These are phyloP conservation scores for Lophiotrema nucula DNA, from an alignment of 495 filamentous ascomycete species.

Conservation along the genomic window DNA sequence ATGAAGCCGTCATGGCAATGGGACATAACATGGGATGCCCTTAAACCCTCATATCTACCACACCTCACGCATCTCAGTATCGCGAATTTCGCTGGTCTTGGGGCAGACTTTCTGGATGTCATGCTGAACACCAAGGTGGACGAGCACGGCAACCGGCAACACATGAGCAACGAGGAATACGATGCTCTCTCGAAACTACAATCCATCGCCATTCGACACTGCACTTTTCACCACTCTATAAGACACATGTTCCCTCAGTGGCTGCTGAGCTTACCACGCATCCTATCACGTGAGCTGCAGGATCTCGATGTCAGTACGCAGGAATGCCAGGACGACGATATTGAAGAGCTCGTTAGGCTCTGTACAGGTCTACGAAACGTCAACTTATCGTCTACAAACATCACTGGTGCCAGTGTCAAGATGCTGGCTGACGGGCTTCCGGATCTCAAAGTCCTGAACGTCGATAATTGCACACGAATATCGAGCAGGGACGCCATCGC, in stretches of 20 bases:
- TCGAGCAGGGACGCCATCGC: conserved; percentile 7
- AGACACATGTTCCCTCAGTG: no score
- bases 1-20: no score
- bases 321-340: no score
- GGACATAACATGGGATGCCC: neutral
- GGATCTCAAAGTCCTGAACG: conserved; percentile 1
- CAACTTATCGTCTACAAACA: conserved; percentile 13
- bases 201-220: no score
- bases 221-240: no score
- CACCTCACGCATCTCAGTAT: neutral
- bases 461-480: conserved; percentile 21
- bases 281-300: no score
- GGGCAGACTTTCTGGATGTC: neutral
- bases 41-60: neutral
- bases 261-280: no score
- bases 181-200: no score
- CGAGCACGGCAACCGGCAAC: no score
- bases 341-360: no score
- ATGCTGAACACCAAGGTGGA: neutral
- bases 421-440: conserved; percentile 17
- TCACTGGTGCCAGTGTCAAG: conserved; percentile 24
- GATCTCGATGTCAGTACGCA: no score
- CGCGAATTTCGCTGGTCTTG: neutral
- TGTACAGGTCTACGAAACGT: conserved; percentile 2
- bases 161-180: no score